Evolutionary conservation across 1,284 basidiomycete species (phyloP), one percentile per base, ranked within the genome.

Genomic region (Gymnopus androsaceus): DNA sequence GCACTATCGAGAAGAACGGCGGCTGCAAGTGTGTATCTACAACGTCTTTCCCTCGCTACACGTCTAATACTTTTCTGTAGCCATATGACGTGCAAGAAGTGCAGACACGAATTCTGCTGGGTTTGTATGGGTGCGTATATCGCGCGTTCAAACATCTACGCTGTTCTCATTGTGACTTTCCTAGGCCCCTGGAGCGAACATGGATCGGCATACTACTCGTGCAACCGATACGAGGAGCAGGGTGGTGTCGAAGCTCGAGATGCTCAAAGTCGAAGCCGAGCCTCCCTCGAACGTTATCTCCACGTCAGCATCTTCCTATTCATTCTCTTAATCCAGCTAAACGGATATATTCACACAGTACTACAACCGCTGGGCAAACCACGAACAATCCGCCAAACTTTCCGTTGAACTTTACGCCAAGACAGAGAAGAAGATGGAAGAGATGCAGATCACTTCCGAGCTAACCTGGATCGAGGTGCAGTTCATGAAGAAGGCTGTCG

Each of bases 341-440:
- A 14, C 27, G 28, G 1, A 55, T 54, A 44, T 48, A 17, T n/a
- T n/a, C 31, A 37, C 21, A 48, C 64, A 95, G 92, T 98, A 97
- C 75, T 98, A 96, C 77, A 97, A 96, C 70, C 91, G 95, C 30
- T 99, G 92, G 87, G 94, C 95, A 8, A 99, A 99, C 72, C 96
- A 99, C 74, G 95, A 98, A 71, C 95, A 98, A 72, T 97, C 94
- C 12, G 94, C 95, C 48, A 95, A 95, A 73, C 86, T 99, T 37
- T 95, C 97, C 23, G 77, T 92, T n/a, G 94, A 98, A 64, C 79
- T 98, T 49, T 95, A 97, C 72, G 81, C 82, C 54, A 93, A 94
- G 74, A 98, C 95, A 3, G 95, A 99, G 82, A 95, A 95, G 84
- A 98, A 98, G 86, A 99, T 99, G 96, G 95, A 98, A 73, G 93